These are phyloP conservation scores for Iris pallida DNA, from an alignment of 116 monocot genomes.

Conservation along the genomic window DNA sequence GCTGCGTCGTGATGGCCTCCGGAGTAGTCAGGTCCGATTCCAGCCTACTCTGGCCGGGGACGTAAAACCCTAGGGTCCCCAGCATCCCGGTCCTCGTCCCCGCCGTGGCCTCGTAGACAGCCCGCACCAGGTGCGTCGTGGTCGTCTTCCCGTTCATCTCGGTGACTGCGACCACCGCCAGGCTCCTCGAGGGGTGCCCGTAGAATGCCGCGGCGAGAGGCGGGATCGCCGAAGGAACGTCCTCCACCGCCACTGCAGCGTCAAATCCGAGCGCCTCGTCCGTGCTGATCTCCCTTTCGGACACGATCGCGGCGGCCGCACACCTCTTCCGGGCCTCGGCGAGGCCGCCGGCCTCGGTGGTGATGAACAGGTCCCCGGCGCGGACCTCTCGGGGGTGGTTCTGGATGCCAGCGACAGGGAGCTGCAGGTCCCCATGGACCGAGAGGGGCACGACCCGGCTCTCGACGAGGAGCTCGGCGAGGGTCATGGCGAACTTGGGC, in stretches of 20 bases:
- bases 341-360: constrained; percentile 27
- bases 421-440: constrained; percentile 69
- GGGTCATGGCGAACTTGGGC: constrained; percentile 65
- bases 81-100: constrained; percentile 76
- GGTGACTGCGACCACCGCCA: constrained; percentile 77
- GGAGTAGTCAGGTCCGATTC: constrained; percentile 43
- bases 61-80: constrained; percentile 49
- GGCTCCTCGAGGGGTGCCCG: constrained; percentile 56
- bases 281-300: constrained; percentile 67
- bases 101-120: constrained; percentile 88
- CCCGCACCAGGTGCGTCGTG: constrained; percentile 65
- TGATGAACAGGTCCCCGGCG: constrained; percentile 76
- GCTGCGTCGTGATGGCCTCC: constrained; percentile 64
- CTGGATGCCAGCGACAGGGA: constrained; percentile 66
- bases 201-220: constrained; percentile 73
- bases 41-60: constrained; percentile 63
- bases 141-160: constrained; percentile 71
- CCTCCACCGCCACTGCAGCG: constrained; percentile 88
- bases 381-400: constrained; percentile 68
- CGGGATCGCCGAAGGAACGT: constrained; percentile 46
- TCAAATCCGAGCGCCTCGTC: constrained; percentile 71
- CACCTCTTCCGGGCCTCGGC: constrained; percentile 87
- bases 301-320: constrained; percentile 78
- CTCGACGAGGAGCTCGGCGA: constrained; percentile 86
- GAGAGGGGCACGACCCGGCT: constrained; percentile 74